These are phyloP conservation scores for Diplodia sapinea DNA, from an alignment of 2,329 filamentous ascomycete genomes.

Conservation along the genomic window DNA sequence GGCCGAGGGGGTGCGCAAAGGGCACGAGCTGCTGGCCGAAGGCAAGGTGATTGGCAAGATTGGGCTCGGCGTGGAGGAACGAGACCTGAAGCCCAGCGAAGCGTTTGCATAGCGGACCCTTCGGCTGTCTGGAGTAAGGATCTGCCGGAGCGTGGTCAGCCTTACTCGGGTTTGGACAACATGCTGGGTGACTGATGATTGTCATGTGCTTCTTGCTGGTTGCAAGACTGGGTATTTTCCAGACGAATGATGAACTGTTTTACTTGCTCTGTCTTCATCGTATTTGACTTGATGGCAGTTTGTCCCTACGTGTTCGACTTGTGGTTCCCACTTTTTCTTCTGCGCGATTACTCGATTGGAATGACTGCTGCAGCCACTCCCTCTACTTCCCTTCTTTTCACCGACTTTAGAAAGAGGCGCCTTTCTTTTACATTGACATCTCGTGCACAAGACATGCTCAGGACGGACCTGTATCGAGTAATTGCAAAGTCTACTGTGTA, in stretches of 20 bases:
- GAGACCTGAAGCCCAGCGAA: constrained; percentile 34
- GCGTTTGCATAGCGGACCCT: not conserved
- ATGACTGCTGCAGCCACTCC: not conserved
- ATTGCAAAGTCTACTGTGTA: not conserved
- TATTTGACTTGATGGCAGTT: not conserved
- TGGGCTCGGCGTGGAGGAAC: constrained; percentile 40
- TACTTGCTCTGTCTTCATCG: not conserved
- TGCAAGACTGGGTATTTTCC: not conserved
- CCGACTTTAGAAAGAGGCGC: too few species aligned
- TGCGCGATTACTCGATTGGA: not conserved
- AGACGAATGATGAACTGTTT: not conserved
- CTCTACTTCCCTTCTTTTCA: too few species aligned
- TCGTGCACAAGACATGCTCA: not conserved
- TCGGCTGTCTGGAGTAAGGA: not conserved
- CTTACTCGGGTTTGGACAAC: too few species aligned
- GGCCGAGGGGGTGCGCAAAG: constrained; percentile 48
- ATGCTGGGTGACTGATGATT: not conserved
- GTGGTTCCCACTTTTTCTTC: not conserved
- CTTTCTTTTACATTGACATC: not conserved
- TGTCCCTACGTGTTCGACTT: not conserved
- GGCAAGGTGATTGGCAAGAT: constrained; percentile 50
- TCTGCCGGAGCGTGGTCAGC: not conserved
- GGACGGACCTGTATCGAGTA: not conserved
- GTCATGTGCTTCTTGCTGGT: not conserved
- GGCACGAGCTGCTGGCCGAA: constrained; percentile 48